Evolutionary conservation across 371 early-diverging fungal species (phyloP), one percentile per base, ranked within the genome.

Genomic region (Mucor racemosus): DNA sequence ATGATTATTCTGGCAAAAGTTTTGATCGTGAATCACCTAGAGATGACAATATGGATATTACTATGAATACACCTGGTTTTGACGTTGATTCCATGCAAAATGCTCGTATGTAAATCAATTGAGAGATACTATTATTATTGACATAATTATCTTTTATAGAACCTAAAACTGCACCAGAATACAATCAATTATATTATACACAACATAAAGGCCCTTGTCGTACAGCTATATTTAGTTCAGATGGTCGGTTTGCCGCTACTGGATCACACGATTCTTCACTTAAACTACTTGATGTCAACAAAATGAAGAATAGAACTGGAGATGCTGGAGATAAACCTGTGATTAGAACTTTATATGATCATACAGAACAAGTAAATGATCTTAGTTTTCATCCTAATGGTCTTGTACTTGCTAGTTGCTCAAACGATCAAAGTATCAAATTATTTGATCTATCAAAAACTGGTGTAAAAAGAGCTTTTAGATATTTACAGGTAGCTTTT

Each of bases 341-440:
- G 55, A 90, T 97, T 65, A 83, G 94, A 34, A 92, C 95, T 7
- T 84, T 96, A 46, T 95, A 95, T 76, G 94, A 97, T 72, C 97
- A 97, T 73, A 74, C 77, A 3, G 89, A 80, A 59, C 86, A 89
- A 35, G 90, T 97, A 26, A 95, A 92, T 38, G 96, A 95, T 61
- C 76, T 95, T 10, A 87, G 89, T 38, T 97, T 96, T 74, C 97
- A 98, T 69, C 98, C 98, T 7, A 95, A 96, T 66, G 94, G 95
- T 15, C 77, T 90, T 9, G 93, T 95, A 4, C 83, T 97, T 35
- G 98, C 96, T 1, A 91, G 92, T 50, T 91, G 94, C 68, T 88
- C 95, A 1, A 94, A 94, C 33, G 97, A 97, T 67, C 86, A 81
- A 67, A 84, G 84, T 48, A 91, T 97, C 66, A 95, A 95, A 76